Evolutionary conservation across 2,329 filamentous ascomycete genomes (phyloP), one percentile per base, ranked within the genome.

Genomic region (Clonostachys solani): DNA sequence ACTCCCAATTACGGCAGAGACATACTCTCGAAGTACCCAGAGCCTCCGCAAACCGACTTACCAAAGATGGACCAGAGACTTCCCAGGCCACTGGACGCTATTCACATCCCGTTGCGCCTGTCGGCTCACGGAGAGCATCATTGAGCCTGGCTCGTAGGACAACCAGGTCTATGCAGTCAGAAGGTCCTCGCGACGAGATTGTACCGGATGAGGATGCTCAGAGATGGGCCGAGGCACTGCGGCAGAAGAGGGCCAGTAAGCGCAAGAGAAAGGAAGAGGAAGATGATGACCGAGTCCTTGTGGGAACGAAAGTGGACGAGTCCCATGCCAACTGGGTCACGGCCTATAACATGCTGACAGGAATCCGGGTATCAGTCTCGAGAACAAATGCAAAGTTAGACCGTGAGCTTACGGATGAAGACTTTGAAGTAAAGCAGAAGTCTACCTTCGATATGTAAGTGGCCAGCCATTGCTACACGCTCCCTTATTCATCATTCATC

Each of bases 321-420:
- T 88, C 89, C 60, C 94, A 99, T 66, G 88, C 90, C 56, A 97
- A 97, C 67, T 99, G 89, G 85, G 91, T 95, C 41, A 96, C 91
- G 3, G 94, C 94, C 49, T 99, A 99, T 74, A 99, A 99, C 69
- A 99, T 99, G 94, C 80, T 99, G 71, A 99, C 94, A 37, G 94
- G 94, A 53, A 99, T 99, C 63, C 91, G 94, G 47, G 96, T 97
- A 59, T 92, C 90, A 40, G 94, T 99, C 23, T 97, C 92, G 53
- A 81, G 94, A 59, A 96, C 92, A 48, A 97, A 99, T 63, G 94
- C 94, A 41, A 99, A 99, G 71, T 81, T 97, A 66, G 91, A 97
- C 67, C 85, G 92, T 47, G 84, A 91, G 49, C 70, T 99, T 56
- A 95, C 88, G 12, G 86, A 94, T 65, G 89, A 86, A 53, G 94